Base-by-base conservation (phyloP, 768 basidiomycete species). In the Amanita inopinata region DNA sequence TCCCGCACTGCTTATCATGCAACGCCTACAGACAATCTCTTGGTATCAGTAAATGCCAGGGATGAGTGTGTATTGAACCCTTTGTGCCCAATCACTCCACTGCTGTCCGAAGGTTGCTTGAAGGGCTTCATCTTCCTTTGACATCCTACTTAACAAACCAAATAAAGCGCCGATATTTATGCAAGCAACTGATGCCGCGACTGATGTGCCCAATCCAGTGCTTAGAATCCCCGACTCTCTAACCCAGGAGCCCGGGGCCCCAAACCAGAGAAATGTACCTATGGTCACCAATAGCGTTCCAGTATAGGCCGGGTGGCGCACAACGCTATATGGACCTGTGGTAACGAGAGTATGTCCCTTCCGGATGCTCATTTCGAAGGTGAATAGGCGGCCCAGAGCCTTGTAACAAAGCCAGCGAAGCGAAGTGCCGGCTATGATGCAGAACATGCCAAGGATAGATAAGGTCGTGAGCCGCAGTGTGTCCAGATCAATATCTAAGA, bases 51-150 rank as follows among this genome's bases (percentile, higher is more conserved):
- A n/a, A n/a, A 68, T 40, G n/a, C 58, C 54, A 0, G 68, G 68
- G 27, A 66, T 40, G 5, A 69, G 43, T 22, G 38, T 52, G 38
- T 61, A 67, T 5, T 49, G 61, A 10, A 69, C 67, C 22, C 22
- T 49, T 20, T 32, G 18, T 2, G 60, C 53, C 64, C 65, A 70
- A 5, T 33, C 40, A 27, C 53, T 53, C 55, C 59, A 53, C 30
- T 59, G 50, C 19, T 53, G 40, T 17, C 62, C 63, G 53, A 67
- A 65, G 32, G 49, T 41, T n/a, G 48, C 38, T 41, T 45, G 51
- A 45, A 69, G 50, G 18, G 65, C 55, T 14, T 49, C 43, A 40
- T 70, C 67, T 49, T 70, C 68, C 9, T 51, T 49, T 5, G 46
- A 39, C 25, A 63, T 52, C 38, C 64, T 51, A 10, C 8, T 36